Percentiles rank a stretch among this genome's conserved stretches.
Evolutionary conservation across 345 rosid species (phyloP).

Genomic region (Triadica sebifera): DNA sequence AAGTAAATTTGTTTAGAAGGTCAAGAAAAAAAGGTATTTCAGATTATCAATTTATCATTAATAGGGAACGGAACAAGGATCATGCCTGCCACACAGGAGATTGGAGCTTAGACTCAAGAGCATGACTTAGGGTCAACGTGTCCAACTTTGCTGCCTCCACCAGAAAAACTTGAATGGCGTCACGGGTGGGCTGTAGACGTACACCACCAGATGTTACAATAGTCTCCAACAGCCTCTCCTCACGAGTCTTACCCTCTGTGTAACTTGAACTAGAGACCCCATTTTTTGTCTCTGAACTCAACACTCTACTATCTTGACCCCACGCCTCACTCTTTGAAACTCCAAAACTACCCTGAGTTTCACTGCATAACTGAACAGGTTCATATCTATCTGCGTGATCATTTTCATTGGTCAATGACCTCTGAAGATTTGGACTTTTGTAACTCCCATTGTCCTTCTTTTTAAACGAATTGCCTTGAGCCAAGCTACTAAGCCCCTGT

Average conservation of each 20-base stretch:
- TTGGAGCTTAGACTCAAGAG: constrained; percentile 81
- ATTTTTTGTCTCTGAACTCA: constrained; percentile 31
- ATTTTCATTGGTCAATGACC: constrained; percentile 75
- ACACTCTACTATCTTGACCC: constrained; percentile 49
- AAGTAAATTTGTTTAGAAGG: background rate
- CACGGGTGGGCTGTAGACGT: constrained; percentile 94
- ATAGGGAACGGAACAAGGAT: background rate
- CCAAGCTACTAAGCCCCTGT: constrained; percentile 78
- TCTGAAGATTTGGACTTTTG: constrained; percentile 77
- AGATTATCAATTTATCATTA: constrained; percentile 9
- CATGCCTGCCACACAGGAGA: constrained; percentile 93
- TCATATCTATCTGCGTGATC: constrained; percentile 67
- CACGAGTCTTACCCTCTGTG: constrained; percentile 65
- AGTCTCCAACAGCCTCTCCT: constrained; percentile 86
- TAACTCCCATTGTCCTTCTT: constrained; percentile 80
- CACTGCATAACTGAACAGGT: constrained; percentile 56
- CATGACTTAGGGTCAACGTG: constrained; percentile 63
- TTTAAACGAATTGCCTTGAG: constrained; percentile 59
- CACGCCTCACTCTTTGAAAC: constrained; percentile 46
- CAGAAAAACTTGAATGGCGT: constrained; percentile 79
- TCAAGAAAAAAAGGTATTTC: background rate
- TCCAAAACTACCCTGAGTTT: constrained; percentile 44
- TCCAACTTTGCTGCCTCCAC: constrained; percentile 86
- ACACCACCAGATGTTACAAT: constrained; percentile 93
- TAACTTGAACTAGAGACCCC: constrained; percentile 52